These are phyloP conservation scores for Thalassiosira profunda DNA, from an alignment of 108 stramenopile genomes.

Conservation along the genomic window DNA sequence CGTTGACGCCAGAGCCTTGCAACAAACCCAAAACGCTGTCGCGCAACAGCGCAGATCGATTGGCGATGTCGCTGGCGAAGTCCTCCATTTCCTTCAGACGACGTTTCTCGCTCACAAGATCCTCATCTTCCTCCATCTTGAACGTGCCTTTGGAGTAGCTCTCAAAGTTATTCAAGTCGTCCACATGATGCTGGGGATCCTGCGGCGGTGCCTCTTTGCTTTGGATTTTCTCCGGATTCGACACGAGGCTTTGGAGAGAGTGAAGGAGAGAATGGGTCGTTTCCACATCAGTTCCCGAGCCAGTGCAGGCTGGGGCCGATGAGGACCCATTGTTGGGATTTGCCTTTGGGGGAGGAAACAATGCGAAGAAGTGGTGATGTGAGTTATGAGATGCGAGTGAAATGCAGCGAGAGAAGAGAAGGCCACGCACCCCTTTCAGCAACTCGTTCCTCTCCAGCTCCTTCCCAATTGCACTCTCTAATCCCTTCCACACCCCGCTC, in stretches of 20 bases:
- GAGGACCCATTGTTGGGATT: neutral
- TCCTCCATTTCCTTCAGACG: slow-evolving; percentile 49
- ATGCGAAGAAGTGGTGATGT: neutral
- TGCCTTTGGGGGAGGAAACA: neutral
- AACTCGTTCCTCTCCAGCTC: slow-evolving; percentile 11
- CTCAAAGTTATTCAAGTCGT: slow-evolving; percentile 40
- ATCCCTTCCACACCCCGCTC: slow-evolving; percentile 33
- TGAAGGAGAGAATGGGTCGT: slow-evolving; percentile 23
- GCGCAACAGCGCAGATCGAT: slow-evolving; percentile 50
- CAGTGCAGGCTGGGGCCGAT: slow-evolving; percentile 23
- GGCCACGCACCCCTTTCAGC: slow-evolving; percentile 1
- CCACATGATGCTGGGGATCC: slow-evolving; percentile 17
- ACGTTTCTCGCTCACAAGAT: slow-evolving; percentile 21
- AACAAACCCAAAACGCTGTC: slow-evolving; percentile 56
- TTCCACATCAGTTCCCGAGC: slow-evolving; percentile 46
- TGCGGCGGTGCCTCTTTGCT: slow-evolving; percentile 1
- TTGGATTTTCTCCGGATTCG: slow-evolving; percentile 9
- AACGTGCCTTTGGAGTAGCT: slow-evolving; percentile 24
- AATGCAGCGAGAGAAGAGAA: neutral
- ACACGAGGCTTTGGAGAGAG: slow-evolving; percentile 28
- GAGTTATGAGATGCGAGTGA: neutral
- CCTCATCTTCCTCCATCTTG: slow-evolving; percentile 29
- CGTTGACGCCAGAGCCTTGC: neutral
- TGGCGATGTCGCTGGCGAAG: slow-evolving; percentile 37
- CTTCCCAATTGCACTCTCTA: slow-evolving; percentile 35